Conservation (phyloP, 805 yeast species). For the Candida boidinii region DNA sequence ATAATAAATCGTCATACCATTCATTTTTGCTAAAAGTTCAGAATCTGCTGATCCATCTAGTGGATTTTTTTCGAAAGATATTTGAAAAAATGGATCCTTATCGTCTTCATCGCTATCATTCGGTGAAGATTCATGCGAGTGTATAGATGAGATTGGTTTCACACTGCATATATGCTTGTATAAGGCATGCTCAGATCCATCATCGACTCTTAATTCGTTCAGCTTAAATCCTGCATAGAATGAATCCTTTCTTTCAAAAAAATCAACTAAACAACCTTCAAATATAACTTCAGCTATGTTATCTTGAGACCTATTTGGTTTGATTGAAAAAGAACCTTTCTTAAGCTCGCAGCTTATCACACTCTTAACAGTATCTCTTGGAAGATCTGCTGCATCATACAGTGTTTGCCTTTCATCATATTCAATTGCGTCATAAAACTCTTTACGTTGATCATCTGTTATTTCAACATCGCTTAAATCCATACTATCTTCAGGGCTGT, state of each 20-base stretch:
- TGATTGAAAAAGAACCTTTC: slow-evolving; percentile 69
- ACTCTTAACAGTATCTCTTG: slow-evolving; percentile 63
- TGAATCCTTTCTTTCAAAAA: slow-evolving; percentile 74
- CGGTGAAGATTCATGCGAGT: slow-evolving; percentile 14
- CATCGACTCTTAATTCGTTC: slow-evolving; percentile 78
- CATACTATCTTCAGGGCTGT: slow-evolving; percentile 16
- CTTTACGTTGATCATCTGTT: slow-evolving; percentile 83
- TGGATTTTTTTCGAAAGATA: slow-evolving; percentile 82
- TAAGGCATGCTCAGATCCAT: slow-evolving; percentile 71
- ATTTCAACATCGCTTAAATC: slow-evolving; percentile 41
- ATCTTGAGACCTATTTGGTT: slow-evolving; percentile 27
- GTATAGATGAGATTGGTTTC: slow-evolving; percentile 45
- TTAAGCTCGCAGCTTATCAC: slow-evolving; percentile 61
- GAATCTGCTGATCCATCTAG: slow-evolving; percentile 80
- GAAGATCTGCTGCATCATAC: slow-evolving; percentile 50
- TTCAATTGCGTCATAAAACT: slow-evolving; percentile 88
- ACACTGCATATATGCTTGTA: slow-evolving; percentile 86
- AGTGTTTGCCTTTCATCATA: slow-evolving; percentile 59
- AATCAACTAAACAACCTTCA: slow-evolving; percentile 70
- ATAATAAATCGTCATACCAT: slow-evolving; percentile 84
- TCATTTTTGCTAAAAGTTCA: slow-evolving; percentile 58
- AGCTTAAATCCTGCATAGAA: slow-evolving; percentile 63
- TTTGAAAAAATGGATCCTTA: slow-evolving; percentile 60
- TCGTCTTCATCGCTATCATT: slow-evolving; percentile 7
- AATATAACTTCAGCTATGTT: slow-evolving; percentile 72